Conservation (phyloP, 2,329 filamentous ascomycete genomes). For the Ascochyta clinopodiicola region DNA sequence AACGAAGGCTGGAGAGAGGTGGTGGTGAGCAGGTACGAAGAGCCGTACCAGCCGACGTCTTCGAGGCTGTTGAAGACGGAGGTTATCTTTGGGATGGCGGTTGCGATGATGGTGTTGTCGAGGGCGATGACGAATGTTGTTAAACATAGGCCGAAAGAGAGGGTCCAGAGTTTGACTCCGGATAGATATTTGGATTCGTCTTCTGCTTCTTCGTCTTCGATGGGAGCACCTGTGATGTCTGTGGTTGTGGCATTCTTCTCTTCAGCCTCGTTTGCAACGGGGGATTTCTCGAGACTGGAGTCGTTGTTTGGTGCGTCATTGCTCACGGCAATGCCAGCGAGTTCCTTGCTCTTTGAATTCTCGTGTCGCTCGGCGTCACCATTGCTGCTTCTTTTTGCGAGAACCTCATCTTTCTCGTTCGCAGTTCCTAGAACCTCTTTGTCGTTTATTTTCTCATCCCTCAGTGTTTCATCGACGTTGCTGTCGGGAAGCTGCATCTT, state of each 20-base stretch:
- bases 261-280: neutral
- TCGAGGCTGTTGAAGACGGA: constrained; percentile 50
- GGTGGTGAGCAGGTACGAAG: constrained; percentile 55
- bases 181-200: constrained; percentile 47
- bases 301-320: neutral
- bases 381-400: neutral
- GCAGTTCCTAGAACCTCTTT: neutral
- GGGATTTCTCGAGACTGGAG: neutral
- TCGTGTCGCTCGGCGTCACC: neutral
- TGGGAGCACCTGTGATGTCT: constrained; percentile 1
- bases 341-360: neutral
- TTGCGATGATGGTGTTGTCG: constrained; percentile 50
- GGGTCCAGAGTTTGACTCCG: constrained; percentile 43
- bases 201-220: constrained; percentile 33
- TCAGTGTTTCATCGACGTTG: constrained; percentile 1
- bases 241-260: constrained; percentile 1
- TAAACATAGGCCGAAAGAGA: constrained; percentile 44
- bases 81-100: constrained; percentile 52
- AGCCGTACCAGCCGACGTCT: constrained; percentile 53
- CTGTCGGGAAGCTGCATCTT: constrained; percentile 14
- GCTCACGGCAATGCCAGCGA: neutral
- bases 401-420: neutral
- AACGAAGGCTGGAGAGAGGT: constrained; percentile 54
- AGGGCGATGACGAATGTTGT: constrained; percentile 48
- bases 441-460: neutral